A percentile compares a stretch with the other conserved stretches of the same genome.
Conservation (phyloP, 306 rosid species). For the Rosa multiflora region DNA sequence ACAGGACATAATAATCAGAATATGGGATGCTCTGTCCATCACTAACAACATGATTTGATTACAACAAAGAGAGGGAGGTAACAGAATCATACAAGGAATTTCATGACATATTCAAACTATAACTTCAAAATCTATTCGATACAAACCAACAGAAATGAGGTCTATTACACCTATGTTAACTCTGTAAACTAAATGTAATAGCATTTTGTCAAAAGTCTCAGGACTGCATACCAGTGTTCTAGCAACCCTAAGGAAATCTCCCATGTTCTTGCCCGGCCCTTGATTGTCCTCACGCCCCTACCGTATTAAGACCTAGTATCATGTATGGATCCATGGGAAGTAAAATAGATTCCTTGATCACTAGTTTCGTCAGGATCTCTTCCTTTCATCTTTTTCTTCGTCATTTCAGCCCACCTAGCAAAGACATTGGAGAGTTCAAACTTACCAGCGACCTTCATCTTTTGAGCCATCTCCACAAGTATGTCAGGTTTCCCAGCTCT, state of each 20-base stretch:
- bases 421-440: slow-evolving; percentile 72
- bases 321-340: neutral
- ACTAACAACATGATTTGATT: neutral
- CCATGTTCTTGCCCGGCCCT: neutral
- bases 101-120: neutral
- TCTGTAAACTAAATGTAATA: neutral
- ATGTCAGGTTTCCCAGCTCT: slow-evolving; percentile 69
- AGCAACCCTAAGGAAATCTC: neutral
- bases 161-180: neutral
- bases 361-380: slow-evolving; percentile 31
- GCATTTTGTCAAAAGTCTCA: neutral
- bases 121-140: neutral
- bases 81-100: neutral
- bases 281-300: neutral
- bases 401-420: slow-evolving; percentile 75
- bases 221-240: neutral
- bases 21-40: neutral
- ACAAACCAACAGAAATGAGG: neutral
- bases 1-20: neutral
- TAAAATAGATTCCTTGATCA: slow-evolving; percentile 5
- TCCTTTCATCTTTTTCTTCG: slow-evolving; percentile 57
- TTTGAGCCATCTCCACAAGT: slow-evolving; percentile 72
- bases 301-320: neutral
- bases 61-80: neutral
- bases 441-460: slow-evolving; percentile 75